phyloP scores from a whole-genome alignment of 2,329 filamentous ascomycete genomes.

The Nectriaceae sp. region DNA sequence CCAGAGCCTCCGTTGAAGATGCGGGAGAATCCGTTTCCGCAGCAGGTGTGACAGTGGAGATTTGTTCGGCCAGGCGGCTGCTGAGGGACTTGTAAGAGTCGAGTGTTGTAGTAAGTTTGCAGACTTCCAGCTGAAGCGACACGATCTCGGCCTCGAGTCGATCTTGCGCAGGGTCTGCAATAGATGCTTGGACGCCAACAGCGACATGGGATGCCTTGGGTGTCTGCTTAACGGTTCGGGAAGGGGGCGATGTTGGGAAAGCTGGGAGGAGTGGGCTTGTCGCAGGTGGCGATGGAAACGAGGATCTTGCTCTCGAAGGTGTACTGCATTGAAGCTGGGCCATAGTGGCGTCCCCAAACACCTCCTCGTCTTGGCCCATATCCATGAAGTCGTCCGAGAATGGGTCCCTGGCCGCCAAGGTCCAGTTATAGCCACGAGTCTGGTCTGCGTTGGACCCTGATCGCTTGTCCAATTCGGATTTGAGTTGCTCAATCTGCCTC shows the following conservation, averaged over 20 bases:
- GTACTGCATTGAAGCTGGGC: slow-evolving; percentile 55
- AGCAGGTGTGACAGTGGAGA: slow-evolving; percentile 27
- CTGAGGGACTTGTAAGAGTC: slow-evolving; percentile 49
- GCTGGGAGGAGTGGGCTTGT: slow-evolving; percentile 48
- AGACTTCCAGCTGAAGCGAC: slow-evolving; percentile 50
- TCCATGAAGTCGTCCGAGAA: slow-evolving; percentile 47
- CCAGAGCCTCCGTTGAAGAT: slow-evolving; percentile 34
- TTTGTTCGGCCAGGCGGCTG: slow-evolving; percentile 36
- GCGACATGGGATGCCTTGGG: slow-evolving; percentile 29
- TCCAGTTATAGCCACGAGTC: slow-evolving; percentile 49
- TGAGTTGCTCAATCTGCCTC: slow-evolving; percentile 39
- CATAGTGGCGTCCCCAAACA: slow-evolving; percentile 54
- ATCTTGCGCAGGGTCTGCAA: slow-evolving; percentile 46
- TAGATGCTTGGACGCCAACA: slow-evolving; percentile 40
- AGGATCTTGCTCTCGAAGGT: slow-evolving; percentile 45
- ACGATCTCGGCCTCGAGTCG: slow-evolving; percentile 48
- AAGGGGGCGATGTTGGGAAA: slow-evolving; percentile 39
- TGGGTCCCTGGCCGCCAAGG: slow-evolving; percentile 49
- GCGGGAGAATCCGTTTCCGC: slow-evolving; percentile 8
- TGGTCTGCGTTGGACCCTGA: slow-evolving; percentile 22
- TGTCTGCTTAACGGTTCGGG: slow-evolving; percentile 5
- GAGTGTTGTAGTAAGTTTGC: slow-evolving; percentile 49
- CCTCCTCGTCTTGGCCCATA: slow-evolving; percentile 36
- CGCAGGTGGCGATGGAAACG: slow-evolving; percentile 57
- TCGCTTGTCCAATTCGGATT: slow-evolving; percentile 33